These are phyloP conservation scores for Neurospora sublineolata DNA, from an alignment of 495 filamentous ascomycete species.

Conservation along the genomic window DNA sequence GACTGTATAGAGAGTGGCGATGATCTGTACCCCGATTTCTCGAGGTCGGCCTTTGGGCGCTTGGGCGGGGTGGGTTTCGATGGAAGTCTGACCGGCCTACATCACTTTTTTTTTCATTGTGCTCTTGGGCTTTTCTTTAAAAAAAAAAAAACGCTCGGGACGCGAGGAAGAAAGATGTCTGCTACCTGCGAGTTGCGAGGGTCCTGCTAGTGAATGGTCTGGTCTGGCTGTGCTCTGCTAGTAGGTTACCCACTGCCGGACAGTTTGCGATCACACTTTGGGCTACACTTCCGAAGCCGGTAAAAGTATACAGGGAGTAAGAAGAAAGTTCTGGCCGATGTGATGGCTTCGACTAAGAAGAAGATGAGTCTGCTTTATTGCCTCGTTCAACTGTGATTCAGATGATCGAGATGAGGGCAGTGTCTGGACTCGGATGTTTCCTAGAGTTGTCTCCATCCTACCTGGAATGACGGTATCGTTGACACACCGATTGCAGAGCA, in stretches of 20 bases:
- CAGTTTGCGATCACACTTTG: neutral
- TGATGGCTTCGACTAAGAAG: neutral
- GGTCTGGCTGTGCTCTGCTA: too few species aligned
- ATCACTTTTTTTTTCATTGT: conserved; percentile 35
- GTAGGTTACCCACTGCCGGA: too few species aligned
- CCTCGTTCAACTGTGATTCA: neutral
- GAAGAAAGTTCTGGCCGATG: neutral
- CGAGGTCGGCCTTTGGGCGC: conserved; percentile 42
- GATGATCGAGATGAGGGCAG: neutral
- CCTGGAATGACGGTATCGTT: neutral
- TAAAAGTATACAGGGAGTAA: neutral
- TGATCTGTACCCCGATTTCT: conserved; percentile 48
- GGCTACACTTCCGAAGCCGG: neutral
- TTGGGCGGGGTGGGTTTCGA: conserved; percentile 45
- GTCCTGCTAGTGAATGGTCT: too few species aligned
- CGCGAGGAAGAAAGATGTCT: conserved; percentile 29
- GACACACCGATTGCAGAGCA: neutral
- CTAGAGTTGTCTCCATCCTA: neutral
- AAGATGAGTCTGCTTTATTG: neutral
- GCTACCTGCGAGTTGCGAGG: neutral
- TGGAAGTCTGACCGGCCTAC: conserved; percentile 52
- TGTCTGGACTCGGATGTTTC: neutral
- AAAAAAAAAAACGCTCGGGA: conserved; percentile 17
- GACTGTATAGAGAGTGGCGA: conserved; percentile 50
- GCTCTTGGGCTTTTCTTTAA: conserved; percentile 22